These are phyloP conservation scores for Solanum aculeatissimum DNA, from an alignment of 305 asterid genomes.

Conservation along the genomic window DNA sequence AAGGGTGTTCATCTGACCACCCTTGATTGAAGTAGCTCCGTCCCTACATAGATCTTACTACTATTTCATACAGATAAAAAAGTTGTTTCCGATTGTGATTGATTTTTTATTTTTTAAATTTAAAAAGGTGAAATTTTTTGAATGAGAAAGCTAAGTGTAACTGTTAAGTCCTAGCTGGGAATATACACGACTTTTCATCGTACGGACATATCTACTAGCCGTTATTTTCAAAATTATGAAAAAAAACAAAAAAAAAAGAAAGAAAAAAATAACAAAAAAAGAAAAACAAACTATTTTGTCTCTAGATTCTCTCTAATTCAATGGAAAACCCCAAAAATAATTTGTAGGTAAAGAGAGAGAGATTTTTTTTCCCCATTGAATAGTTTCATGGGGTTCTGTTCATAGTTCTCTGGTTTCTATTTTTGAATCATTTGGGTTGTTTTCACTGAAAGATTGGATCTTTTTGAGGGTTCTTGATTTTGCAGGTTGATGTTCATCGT, in stretches of 20 bases:
- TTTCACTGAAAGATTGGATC: background rate
- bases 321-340: background rate
- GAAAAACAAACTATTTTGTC: background rate
- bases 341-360: background rate
- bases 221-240: conserved; percentile 46
- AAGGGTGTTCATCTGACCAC: too few species aligned
- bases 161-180: background rate
- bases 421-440: background rate
- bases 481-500: background rate
- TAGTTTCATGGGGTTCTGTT: conserved; percentile 16
- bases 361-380: background rate
- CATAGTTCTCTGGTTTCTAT: background rate
- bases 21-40: too few species aligned
- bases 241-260: background rate
- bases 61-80: too few species aligned
- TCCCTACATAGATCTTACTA: too few species aligned
- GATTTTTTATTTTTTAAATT: too few species aligned
- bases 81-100: too few species aligned
- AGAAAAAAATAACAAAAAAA: background rate
- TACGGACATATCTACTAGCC: conserved; percentile 36
- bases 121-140: background rate
- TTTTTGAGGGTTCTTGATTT: background rate
- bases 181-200: background rate
- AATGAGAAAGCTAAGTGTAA: background rate
- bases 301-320: conserved; percentile 1